Evolutionary conservation across 1,139 yeast genomes (phyloP), one percentile per base, ranked within the genome.

Genomic region (Hemisphaericaspora xylanilytica): DNA sequence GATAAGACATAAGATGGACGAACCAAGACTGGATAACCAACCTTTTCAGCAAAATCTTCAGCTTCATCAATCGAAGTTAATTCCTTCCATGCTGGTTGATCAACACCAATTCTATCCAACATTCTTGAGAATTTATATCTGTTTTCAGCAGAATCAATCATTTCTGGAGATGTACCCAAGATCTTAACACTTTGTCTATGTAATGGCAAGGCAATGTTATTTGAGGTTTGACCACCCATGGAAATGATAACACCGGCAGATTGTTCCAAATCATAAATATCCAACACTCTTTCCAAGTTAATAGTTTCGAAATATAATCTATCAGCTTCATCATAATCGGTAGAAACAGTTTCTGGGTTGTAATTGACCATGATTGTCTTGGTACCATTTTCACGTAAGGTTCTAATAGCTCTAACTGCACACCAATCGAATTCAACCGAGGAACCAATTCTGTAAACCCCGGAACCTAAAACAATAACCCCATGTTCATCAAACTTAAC

Each of bases 11-110:
- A 92, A 32, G 97, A 90, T 32, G 98, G 98, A 73, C 98, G 88
- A 40, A 92, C 98, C 53, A 92, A 75, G 32, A 92, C 98, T 41
- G 98, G 98, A 68, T 87, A 92, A 29, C 90, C 79, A 37, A 89
- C 98, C 62, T 79, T 81, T 34, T 87, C 85, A 46, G 97, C 97
- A 61, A 92, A 92, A 38, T 71, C 81, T 65, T 88, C 95, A 42
- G 98, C 98, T 63, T 92, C 98, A 33, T 78, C 92, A 46, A 89
- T 75, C 17, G 97, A 87, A 29, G 97, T 89, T 56, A 92, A 80
- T 69, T 92, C 98, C 67, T 90, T 92, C 98, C 98, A 92, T 35
- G 97, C 97, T 38, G 98, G 98, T 70, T 92, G 98, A 68, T 92
- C 98, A 50, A 92, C 97, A 42, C 95, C 97, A 56, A 92, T 92